A percentile compares a stretch with the other conserved stretches of the same genome.
phyloP scores from a whole-genome alignment of 225 moss, liverwort and hornwort genomes.

The Sphagnum tenellum region DNA sequence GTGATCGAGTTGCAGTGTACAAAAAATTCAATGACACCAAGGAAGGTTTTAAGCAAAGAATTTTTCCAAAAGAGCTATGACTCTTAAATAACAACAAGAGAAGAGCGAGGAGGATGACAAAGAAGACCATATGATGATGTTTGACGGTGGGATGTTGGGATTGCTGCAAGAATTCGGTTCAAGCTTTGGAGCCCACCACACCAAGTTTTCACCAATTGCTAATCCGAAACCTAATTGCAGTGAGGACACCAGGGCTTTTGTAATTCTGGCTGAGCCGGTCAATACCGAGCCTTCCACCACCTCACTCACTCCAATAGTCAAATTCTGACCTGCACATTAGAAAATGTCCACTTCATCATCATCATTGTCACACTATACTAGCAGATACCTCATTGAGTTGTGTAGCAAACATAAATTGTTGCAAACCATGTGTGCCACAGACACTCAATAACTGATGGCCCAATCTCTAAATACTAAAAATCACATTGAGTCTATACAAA shows the following conservation, averaged over 20 bases:
- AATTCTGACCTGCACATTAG: constrained; percentile 26
- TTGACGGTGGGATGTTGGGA: constrained; percentile 30
- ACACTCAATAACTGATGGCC: too few species aligned
- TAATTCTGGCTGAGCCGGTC: constrained; percentile 42
- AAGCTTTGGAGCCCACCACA: constrained; percentile 49
- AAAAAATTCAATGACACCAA: too few species aligned
- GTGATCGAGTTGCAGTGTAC: too few species aligned
- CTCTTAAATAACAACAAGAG: not conserved
- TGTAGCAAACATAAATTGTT: too few species aligned
- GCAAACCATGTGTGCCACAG: not conserved
- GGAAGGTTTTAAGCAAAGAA: too few species aligned
- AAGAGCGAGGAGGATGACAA: not conserved
- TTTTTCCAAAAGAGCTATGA: not conserved
- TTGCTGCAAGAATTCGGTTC: constrained; percentile 29
- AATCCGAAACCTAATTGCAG: constrained; percentile 74
- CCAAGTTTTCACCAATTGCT: constrained; percentile 48
- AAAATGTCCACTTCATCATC: not conserved
- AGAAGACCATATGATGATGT: constrained; percentile 30
- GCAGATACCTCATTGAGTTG: too few species aligned
- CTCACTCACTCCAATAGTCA: constrained; percentile 74
- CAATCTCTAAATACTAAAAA: not conserved
- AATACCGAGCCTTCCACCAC: constrained; percentile 42
- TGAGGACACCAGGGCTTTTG: constrained; percentile 36
- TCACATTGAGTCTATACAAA: constrained; percentile 4
- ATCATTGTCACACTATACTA: too few species aligned